phyloP scores from a whole-genome alignment of 768 basidiomycete species.

The Lactifluus piperatus region DNA sequence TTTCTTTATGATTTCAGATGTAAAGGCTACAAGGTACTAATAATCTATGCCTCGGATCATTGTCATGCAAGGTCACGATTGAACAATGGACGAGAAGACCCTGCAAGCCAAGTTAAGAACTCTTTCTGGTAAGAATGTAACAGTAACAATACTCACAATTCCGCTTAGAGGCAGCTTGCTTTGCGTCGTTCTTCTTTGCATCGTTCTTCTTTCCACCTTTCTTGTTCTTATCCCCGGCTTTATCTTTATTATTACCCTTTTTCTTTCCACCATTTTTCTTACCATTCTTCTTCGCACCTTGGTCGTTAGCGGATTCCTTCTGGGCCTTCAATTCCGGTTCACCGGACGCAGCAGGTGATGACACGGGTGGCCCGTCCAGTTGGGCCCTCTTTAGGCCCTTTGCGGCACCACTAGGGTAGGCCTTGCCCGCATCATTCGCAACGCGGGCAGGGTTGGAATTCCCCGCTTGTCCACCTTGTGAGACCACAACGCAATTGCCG shows the following conservation, averaged over 20 bases:
- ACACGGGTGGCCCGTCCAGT: not conserved
- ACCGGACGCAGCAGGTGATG: not conserved
- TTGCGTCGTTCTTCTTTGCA: not conserved
- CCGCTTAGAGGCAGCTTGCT: not conserved
- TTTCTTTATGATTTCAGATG: too few species aligned
- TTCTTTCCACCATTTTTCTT: not conserved
- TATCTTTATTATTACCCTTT: too few species aligned
- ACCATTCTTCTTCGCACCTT: not conserved
- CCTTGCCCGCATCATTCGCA: not conserved
- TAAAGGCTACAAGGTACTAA: too few species aligned
- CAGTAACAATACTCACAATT: not conserved
- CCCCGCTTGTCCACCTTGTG: constrained; percentile 21
- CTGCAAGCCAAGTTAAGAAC: not conserved
- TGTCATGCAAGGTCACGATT: not conserved
- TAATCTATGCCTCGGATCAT: not conserved
- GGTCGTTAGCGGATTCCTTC: not conserved
- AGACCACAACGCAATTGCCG: constrained; percentile 46
- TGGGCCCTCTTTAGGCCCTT: not conserved
- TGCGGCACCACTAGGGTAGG: not conserved
- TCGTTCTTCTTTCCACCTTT: not conserved
- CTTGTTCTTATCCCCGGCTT: not conserved
- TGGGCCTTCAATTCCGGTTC: too few species aligned
- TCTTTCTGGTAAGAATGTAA: not conserved
- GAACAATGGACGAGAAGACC: not conserved
- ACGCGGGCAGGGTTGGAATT: not conserved